phyloP scores from a whole-genome alignment of 2,329 filamentous ascomycete genomes.

The Ciborinia camelliae region DNA sequence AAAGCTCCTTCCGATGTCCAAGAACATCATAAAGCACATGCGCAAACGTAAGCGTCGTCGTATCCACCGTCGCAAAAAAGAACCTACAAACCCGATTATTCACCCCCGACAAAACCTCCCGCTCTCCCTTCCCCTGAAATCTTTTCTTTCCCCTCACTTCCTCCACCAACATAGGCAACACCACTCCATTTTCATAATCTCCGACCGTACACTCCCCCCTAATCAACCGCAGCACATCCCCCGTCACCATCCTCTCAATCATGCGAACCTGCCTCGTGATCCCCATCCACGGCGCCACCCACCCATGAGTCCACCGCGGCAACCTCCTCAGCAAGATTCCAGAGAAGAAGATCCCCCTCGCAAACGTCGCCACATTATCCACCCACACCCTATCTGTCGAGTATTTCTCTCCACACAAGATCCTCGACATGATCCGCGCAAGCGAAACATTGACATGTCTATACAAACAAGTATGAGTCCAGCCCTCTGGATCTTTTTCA shows the following conservation, averaged over 20 bases:
- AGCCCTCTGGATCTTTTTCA: background rate
- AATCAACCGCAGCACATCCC: background rate
- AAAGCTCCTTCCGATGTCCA: background rate
- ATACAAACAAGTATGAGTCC: slow-evolving; percentile 3
- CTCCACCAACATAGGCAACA: background rate
- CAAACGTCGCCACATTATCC: slow-evolving; percentile 5
- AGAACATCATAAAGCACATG: slow-evolving; percentile 15
- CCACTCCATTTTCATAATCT: background rate
- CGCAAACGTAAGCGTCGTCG: slow-evolving; percentile 11
- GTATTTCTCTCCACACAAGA: slow-evolving; percentile 7
- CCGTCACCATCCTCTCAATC: background rate
- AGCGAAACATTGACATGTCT: background rate
- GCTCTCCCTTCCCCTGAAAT: background rate
- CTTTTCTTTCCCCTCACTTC: background rate
- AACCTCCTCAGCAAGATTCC: slow-evolving; percentile 1
- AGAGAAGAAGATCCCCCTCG: slow-evolving; percentile 4
- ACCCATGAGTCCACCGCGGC: background rate
- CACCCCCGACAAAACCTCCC: background rate
- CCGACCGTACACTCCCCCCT: background rate
- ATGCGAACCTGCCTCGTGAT: background rate
- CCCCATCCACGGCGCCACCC: slow-evolving; percentile 9
- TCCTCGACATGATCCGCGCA: background rate
- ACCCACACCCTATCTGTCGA: background rate
- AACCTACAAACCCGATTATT: background rate
- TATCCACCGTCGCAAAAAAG: slow-evolving; percentile 15